phyloP scores from a whole-genome alignment of 2,329 filamentous ascomycete species.

The Aspergillus sp. region DNA sequence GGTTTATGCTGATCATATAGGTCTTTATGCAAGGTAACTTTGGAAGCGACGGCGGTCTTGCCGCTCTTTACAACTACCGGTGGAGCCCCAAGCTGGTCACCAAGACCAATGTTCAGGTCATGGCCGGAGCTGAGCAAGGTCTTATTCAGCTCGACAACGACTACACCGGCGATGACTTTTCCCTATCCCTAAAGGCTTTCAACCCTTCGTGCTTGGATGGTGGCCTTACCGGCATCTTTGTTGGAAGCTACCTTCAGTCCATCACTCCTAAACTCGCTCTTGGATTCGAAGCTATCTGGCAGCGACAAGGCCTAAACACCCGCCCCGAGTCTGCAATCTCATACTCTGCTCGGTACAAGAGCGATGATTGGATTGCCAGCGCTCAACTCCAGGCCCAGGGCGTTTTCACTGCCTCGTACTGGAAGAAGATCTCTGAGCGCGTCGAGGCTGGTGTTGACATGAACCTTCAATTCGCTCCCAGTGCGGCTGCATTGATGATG shows the following conservation, averaged over 20 bases:
- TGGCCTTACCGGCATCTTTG: slow-evolving; percentile 90
- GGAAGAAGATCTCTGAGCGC: slow-evolving; percentile 88
- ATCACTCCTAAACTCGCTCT: slow-evolving; percentile 85
- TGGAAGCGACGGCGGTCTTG: slow-evolving; percentile 88
- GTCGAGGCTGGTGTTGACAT: slow-evolving; percentile 96
- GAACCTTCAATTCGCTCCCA: slow-evolving; percentile 78
- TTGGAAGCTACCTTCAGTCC: slow-evolving; percentile 93
- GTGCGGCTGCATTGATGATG: slow-evolving; percentile 70
- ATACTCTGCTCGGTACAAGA: slow-evolving; percentile 90
- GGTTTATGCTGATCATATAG: slow-evolving; percentile 53
- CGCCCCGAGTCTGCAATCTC: slow-evolving; percentile 90
- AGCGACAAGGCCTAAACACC: slow-evolving; percentile 79
- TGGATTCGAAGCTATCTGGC: slow-evolving; percentile 92
- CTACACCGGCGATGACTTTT: slow-evolving; percentile 92
- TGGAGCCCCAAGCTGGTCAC: slow-evolving; percentile 80
- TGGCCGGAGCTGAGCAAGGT: slow-evolving; percentile 75
- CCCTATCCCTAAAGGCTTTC: slow-evolving; percentile 86
- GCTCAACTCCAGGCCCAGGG: slow-evolving; percentile 89
- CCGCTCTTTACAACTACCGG: slow-evolving; percentile 89
- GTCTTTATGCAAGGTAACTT: slow-evolving; percentile 94
- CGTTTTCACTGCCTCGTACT: slow-evolving; percentile 88
- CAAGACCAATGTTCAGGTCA: slow-evolving; percentile 86
- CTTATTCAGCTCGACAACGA: slow-evolving; percentile 96
- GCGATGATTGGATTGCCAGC: slow-evolving; percentile 88
- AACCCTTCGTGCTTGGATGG: slow-evolving; percentile 96